A percentile compares a stretch with the other conserved stretches of the same genome.
Conservation (phyloP, 257 asterid species). For the Solanum clarkiae region DNA sequence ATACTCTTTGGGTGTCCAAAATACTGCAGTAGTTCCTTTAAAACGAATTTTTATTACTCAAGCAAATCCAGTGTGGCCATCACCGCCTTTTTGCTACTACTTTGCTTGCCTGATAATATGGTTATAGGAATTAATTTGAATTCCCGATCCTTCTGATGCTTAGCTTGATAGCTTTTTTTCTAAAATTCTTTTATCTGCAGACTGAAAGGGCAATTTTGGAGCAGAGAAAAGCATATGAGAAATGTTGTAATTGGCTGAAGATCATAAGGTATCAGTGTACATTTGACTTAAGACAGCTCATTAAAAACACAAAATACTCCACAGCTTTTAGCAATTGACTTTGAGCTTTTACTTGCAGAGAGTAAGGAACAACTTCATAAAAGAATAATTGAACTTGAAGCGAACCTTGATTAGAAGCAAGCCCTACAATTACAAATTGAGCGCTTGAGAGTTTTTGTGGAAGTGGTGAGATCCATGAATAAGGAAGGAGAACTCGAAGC, state of each 20-base stretch:
- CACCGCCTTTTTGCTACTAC: neutral
- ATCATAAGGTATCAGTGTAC: constrained; percentile 42
- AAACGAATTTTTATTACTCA: neutral
- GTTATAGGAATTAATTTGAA: neutral
- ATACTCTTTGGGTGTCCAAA: neutral
- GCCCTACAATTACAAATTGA: constrained; percentile 50
- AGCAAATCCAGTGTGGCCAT: neutral
- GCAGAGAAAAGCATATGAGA: constrained; percentile 48
- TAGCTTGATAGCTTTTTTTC: neutral
- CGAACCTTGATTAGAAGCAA: constrained; percentile 61
- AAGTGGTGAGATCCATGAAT: constrained; percentile 45
- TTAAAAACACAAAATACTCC: neutral
- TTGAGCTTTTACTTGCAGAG: constrained; percentile 26
- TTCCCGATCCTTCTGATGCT: neutral
- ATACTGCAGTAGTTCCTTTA: neutral
- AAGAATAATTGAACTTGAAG: constrained; percentile 46
- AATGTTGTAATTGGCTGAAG: constrained; percentile 52
- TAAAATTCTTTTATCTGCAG: constrained; percentile 23
- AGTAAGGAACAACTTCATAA: constrained; percentile 38
- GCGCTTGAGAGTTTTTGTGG: constrained; percentile 37
- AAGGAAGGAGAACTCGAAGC: constrained; percentile 43
- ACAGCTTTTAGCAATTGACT: neutral
- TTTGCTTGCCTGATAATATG: neutral
- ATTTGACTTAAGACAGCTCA: neutral
- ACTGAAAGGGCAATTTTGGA: constrained; percentile 56